A percentile compares a stretch with the other conserved stretches of the same genome.
phyloP scores from a whole-genome alignment of 2,329 filamentous ascomycete genomes.

The Hymenoscyphus scutula region DNA sequence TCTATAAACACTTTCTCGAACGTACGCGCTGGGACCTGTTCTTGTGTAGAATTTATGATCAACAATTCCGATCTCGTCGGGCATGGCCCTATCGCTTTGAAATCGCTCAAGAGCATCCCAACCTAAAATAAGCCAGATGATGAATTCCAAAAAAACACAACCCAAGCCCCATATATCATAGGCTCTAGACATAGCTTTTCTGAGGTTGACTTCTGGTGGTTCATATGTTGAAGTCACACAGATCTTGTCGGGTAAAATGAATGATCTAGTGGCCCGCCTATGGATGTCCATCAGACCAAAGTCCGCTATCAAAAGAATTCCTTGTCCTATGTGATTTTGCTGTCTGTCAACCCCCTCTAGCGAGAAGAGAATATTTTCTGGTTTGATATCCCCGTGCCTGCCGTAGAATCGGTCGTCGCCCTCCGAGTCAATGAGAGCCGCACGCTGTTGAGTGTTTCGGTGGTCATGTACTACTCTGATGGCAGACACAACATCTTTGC shows the following conservation, averaged over 20 bases:
- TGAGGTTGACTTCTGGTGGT: slow-evolving; percentile 37
- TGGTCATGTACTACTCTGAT: slow-evolving; percentile 27
- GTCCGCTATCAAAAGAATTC: slow-evolving; percentile 36
- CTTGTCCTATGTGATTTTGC: slow-evolving; percentile 8
- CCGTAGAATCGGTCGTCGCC: slow-evolving; percentile 28
- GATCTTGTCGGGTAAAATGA: slow-evolving; percentile 21
- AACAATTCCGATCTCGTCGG: background rate
- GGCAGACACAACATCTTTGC: slow-evolving; percentile 26
- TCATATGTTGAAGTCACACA: slow-evolving; percentile 34
- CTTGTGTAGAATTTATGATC: slow-evolving; percentile 16
- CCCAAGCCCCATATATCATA: slow-evolving; percentile 36
- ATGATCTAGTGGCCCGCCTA: slow-evolving; percentile 31
- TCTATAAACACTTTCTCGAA: slow-evolving; percentile 9
- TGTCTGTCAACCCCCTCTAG: background rate
- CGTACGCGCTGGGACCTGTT: background rate
- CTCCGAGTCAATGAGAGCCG: background rate
- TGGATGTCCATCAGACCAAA: slow-evolving; percentile 38
- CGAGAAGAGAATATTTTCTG: slow-evolving; percentile 39
- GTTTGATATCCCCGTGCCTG: slow-evolving; percentile 41
- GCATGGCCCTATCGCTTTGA: background rate
- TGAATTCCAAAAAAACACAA: slow-evolving; percentile 33
- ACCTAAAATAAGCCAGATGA: slow-evolving; percentile 31
- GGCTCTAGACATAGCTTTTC: slow-evolving; percentile 15
- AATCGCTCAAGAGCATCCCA: slow-evolving; percentile 9
- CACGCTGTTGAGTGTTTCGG: slow-evolving; percentile 7